Percentiles rank a stretch among this genome's conserved stretches.
These are phyloP conservation scores for Candida pseudofarinosa DNA, from an alignment of 805 yeast genomes.

Conservation along the genomic window DNA sequence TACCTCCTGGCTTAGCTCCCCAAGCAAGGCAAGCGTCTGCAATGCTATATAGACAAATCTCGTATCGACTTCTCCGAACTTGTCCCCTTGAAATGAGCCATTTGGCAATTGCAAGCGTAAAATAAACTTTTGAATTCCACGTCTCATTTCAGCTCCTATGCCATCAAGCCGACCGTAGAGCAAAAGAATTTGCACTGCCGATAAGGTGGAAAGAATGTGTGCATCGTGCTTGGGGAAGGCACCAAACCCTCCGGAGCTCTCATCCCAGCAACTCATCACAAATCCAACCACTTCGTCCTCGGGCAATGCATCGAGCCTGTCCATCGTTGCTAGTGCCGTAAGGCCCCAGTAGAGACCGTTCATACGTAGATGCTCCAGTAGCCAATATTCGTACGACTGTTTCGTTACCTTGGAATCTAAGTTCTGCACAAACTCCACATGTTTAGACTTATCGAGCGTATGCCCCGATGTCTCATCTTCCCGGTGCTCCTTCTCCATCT, in stretches of 20 bases:
- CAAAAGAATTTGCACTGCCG: slow-evolving; percentile 77
- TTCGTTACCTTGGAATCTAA: slow-evolving; percentile 29
- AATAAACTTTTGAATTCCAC: slow-evolving; percentile 23
- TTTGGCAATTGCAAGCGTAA: slow-evolving; percentile 44
- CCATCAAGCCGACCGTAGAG: slow-evolving; percentile 58
- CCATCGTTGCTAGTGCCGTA: slow-evolving; percentile 64
- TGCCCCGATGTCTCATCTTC: no score
- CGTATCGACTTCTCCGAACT: slow-evolving; percentile 89
- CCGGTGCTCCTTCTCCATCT: background rate
- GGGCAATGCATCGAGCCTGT: slow-evolving; percentile 51
- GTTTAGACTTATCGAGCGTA: slow-evolving; percentile 21
- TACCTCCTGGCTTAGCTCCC: slow-evolving; percentile 50
- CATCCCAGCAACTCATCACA: slow-evolving; percentile 63
- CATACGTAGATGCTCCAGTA: slow-evolving; percentile 83
- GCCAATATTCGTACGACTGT: slow-evolving; percentile 74
- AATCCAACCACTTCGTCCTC: slow-evolving; percentile 61
- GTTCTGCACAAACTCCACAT: slow-evolving; percentile 31
- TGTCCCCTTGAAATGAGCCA: slow-evolving; percentile 88
- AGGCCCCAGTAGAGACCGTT: slow-evolving; percentile 97
- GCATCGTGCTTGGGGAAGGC: slow-evolving; percentile 88
- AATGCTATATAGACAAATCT: slow-evolving; percentile 83
- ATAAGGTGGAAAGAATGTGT: slow-evolving; percentile 77
- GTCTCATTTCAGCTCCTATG: slow-evolving; percentile 26
- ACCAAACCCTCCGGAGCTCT: slow-evolving; percentile 73
- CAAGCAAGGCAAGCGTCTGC: slow-evolving; percentile 68